Percentiles rank a stretch among this genome's conserved stretches.
Conservation (phyloP, 225 moss, liverwort and hornwort genomes). For the Pseudoscleropodium purum region DNA sequence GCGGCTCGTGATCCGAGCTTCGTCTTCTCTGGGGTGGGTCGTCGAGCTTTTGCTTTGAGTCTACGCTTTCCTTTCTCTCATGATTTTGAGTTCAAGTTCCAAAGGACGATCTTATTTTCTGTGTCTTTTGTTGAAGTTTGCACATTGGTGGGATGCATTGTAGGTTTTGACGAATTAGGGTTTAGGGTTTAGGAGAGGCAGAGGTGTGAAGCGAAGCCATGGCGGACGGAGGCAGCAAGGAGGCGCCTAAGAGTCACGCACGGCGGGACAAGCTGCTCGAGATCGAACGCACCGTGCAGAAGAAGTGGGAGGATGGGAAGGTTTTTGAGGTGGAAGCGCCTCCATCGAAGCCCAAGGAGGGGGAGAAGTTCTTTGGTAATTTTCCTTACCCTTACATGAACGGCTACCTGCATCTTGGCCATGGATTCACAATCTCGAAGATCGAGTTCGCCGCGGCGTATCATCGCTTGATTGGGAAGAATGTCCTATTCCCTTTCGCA, state of each 20-base stretch:
- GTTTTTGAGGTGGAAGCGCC: constrained; percentile 80
- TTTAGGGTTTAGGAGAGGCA: background rate
- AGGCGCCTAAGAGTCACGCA: constrained; percentile 60
- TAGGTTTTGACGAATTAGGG: background rate
- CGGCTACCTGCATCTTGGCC: constrained; percentile 80
- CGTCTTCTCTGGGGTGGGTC: background rate
- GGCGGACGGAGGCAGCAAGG: constrained; percentile 19
- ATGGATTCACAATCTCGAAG: constrained; percentile 62
- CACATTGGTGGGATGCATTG: background rate
- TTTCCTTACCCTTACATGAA: constrained; percentile 98
- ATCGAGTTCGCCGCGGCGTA: constrained; percentile 84
- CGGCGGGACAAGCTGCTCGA: constrained; percentile 79
- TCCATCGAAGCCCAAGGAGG: constrained; percentile 22
- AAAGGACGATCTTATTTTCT: background rate
- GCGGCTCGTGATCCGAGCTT: background rate
- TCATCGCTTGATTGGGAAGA: constrained; percentile 70
- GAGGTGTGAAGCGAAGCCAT: background rate
- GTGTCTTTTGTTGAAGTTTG: background rate
- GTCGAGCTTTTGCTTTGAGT: background rate
- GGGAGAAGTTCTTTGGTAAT: constrained; percentile 84
- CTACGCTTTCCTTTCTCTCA: background rate
- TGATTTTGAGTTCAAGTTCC: background rate
- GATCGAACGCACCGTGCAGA: constrained; percentile 57
- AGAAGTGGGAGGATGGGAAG: constrained; percentile 69
- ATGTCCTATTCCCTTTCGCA: constrained; percentile 86